These are phyloP conservation scores for Dorcoceras hygrometricum DNA, from an alignment of 257 asterid genomes.

Conservation along the genomic window DNA sequence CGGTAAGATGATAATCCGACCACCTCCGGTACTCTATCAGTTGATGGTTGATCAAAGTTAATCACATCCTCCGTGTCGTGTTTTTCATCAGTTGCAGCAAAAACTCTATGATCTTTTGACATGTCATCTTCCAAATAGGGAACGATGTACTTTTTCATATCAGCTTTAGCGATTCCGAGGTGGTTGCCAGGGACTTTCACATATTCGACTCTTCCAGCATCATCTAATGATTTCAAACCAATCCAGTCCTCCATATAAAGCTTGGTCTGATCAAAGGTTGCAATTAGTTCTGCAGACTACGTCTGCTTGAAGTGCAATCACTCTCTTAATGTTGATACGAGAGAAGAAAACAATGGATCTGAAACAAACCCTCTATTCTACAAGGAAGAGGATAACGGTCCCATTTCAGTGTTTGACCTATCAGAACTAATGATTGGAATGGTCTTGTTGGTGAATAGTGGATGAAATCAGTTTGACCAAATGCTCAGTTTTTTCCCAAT, in stretches of 20 bases:
- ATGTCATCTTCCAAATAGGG: slow-evolving; percentile 54
- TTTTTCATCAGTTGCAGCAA: neutral
- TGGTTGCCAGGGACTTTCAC: slow-evolving; percentile 69
- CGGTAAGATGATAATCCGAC: slow-evolving; percentile 33
- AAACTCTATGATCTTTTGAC: slow-evolving; percentile 5
- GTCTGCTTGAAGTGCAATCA: neutral
- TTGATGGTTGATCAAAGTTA: slow-evolving; percentile 12
- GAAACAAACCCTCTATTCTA: neutral
- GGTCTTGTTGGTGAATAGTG: no score
- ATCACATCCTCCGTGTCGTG: neutral
- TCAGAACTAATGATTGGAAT: neutral
- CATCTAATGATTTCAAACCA: slow-evolving; percentile 66
- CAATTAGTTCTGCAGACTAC: neutral
- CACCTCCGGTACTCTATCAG: slow-evolving; percentile 13
- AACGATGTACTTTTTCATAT: slow-evolving; percentile 60
- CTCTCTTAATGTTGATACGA: neutral
- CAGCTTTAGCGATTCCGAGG: slow-evolving; percentile 65
- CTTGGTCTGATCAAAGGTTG: slow-evolving; percentile 36
- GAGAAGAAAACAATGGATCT: neutral
- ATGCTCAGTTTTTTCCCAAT: no score
- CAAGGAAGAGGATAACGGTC: neutral
- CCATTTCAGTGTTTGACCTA: neutral
- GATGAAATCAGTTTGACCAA: no score
- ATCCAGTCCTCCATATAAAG: slow-evolving; percentile 86
- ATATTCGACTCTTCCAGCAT: slow-evolving; percentile 64